Percentiles rank a stretch among this genome's conserved stretches.
These are phyloP conservation scores for Phytophthora sp. DNA, from an alignment of 352 stramenopile genomes.

Conservation along the genomic window DNA sequence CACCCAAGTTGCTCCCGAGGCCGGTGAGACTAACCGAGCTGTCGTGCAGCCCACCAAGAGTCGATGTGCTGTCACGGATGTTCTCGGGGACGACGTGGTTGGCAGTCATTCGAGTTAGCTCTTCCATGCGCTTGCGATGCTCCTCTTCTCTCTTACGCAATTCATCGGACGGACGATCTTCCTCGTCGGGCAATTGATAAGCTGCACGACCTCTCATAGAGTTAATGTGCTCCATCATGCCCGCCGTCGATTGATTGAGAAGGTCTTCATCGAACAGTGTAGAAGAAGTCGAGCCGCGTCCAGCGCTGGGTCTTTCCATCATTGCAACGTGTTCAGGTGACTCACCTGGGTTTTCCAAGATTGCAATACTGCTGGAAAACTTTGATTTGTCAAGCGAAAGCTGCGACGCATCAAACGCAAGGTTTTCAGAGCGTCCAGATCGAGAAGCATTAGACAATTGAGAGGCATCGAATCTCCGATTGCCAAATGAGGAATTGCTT, in stretches of 20 bases:
- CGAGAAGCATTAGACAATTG: slow-evolving; percentile 6
- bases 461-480: slow-evolving; percentile 15
- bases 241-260: slow-evolving; percentile 43
- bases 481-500: slow-evolving; percentile 12
- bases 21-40: too few relatives aligned
- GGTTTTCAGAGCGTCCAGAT: slow-evolving; percentile 10
- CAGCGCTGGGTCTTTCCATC: slow-evolving; percentile 37
- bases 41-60: too few relatives aligned
- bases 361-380: slow-evolving; percentile 35
- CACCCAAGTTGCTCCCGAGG: slow-evolving; percentile 22
- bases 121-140: slow-evolving; percentile 65
- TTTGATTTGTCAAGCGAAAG: slow-evolving; percentile 34
- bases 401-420: slow-evolving; percentile 35
- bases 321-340: slow-evolving; percentile 36
- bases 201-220: slow-evolving; percentile 31
- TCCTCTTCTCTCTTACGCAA: slow-evolving; percentile 56
- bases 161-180: slow-evolving; percentile 49
- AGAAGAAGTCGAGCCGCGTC: slow-evolving; percentile 31
- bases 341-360: slow-evolving; percentile 30
- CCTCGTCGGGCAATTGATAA: slow-evolving; percentile 39
- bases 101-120: slow-evolving; percentile 52
- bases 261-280: slow-evolving; percentile 53
- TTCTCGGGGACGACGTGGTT: slow-evolving; percentile 46
- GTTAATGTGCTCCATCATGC: slow-evolving; percentile 49
- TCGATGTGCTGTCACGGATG: slow-evolving; percentile 53